Evolutionary conservation across 2,329 filamentous ascomycete genomes (phyloP).

Genomic region (Cladosporium austrohemisphaericum): DNA sequence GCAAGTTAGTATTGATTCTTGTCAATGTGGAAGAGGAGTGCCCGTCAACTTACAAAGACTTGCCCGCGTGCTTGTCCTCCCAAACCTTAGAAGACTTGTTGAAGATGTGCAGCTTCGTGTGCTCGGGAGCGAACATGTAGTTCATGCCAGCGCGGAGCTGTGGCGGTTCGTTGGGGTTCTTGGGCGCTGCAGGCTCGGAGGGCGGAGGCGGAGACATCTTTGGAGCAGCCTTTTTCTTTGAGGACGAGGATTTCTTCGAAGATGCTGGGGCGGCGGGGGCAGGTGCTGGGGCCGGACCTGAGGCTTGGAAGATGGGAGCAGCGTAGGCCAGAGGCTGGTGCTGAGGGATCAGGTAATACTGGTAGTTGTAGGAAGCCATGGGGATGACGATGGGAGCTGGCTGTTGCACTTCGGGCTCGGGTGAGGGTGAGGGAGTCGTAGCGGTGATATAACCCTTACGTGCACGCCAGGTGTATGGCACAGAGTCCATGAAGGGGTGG

Average conservation of each 20-base stretch:
- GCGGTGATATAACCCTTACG: slow-evolving; percentile 5
- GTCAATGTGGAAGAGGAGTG: neutral
- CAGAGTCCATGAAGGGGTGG: slow-evolving; percentile 5
- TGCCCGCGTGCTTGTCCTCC: slow-evolving; percentile 22
- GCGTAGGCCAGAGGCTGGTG: slow-evolving; percentile 1
- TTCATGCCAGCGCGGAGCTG: slow-evolving; percentile 24
- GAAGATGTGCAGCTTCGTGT: slow-evolving; percentile 32
- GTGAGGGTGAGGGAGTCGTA: neutral
- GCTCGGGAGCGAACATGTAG: slow-evolving; percentile 26
- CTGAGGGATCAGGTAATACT: slow-evolving; percentile 4
- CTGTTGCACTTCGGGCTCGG: neutral
- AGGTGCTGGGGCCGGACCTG: neutral
- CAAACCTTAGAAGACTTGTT: slow-evolving; percentile 26
- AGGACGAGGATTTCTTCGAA: neutral
- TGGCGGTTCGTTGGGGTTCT: slow-evolving; percentile 17
- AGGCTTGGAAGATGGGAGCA: neutral
- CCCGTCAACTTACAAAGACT: slow-evolving; percentile 16
- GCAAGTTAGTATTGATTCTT: neutral
- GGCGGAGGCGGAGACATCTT: neutral
- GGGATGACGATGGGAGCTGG: neutral
- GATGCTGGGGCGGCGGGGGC: neutral
- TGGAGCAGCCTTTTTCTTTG: neutral
- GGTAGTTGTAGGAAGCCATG: slow-evolving; percentile 9
- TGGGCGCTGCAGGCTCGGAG: slow-evolving; percentile 1
- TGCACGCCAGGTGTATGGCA: slow-evolving; percentile 13